Conservation (phyloP, 169 alveolate species). For the Plasmodium coatneyi region DNA sequence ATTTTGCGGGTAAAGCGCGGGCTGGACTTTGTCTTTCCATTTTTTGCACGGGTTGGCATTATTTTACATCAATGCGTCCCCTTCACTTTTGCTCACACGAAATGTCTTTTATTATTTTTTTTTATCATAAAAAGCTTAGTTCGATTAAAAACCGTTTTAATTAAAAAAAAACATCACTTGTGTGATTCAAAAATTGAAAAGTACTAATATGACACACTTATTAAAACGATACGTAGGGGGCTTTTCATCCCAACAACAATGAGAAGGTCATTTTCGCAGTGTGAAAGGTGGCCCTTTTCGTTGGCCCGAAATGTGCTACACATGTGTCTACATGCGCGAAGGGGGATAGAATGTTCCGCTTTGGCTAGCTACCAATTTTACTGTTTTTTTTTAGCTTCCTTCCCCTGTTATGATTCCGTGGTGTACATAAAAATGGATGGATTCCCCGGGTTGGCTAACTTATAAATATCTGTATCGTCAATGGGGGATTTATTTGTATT, state of each 20-base stretch:
- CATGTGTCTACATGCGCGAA: not conserved
- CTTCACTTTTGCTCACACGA: not conserved
- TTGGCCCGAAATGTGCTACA: not conserved
- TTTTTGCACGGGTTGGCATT: not conserved
- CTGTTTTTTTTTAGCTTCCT: not conserved
- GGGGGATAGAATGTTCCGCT: not conserved
- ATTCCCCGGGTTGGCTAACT: conserved; percentile 81
- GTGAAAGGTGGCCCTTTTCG: not conserved
- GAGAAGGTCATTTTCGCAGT: not conserved
- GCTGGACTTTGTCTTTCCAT: not conserved
- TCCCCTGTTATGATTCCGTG: not conserved
- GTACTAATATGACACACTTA: not conserved
- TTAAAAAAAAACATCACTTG: not conserved
- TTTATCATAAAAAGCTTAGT: not conserved
- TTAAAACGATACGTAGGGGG: not conserved
- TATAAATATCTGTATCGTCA: conserved; percentile 78
- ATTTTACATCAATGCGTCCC: not conserved
- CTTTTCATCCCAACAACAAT: not conserved
- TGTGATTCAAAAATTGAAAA: conserved; percentile 20
- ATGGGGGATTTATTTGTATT: conserved; percentile 72
- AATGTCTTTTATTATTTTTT: not conserved
- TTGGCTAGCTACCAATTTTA: not conserved
- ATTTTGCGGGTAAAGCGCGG: not conserved
- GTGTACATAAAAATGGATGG: conserved; percentile 83
- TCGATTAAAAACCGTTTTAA: not conserved